Conservation (phyloP, 116 monocot genomes). For the Papilionanthe hybrid region DNA sequence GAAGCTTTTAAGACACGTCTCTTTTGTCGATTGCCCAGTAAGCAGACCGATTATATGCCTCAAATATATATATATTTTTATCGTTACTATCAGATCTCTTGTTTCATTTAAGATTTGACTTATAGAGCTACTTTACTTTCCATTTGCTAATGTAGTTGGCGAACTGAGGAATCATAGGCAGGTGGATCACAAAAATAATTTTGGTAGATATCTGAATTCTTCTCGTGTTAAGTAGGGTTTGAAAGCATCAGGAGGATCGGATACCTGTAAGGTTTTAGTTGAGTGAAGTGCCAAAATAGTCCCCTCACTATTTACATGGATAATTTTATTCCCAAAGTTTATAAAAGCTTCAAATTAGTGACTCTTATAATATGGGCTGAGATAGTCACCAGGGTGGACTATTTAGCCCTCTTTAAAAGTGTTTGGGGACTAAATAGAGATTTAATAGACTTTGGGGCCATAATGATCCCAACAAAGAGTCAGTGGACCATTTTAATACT, state of each 20-base stretch:
- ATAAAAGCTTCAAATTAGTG: no score
- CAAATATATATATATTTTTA: background rate
- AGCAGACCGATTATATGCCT: constrained; percentile 4
- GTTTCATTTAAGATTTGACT: background rate
- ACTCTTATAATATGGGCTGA: no score
- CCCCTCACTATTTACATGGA: no score
- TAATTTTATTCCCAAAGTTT: no score
- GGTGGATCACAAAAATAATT: background rate
- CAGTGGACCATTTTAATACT: no score
- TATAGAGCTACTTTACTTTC: background rate
- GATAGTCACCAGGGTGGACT: no score
- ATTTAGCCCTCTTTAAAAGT: no score
- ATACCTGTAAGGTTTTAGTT: no score
- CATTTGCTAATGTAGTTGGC: background rate
- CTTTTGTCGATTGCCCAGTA: constrained; percentile 96
- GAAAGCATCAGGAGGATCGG: background rate
- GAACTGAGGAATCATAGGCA: background rate
- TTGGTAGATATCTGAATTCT: background rate
- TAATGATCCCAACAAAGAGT: no score
- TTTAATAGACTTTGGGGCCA: no score
- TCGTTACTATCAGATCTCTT: background rate
- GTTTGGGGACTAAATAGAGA: no score
- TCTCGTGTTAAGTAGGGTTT: background rate
- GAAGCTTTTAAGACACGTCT: constrained; percentile 96
- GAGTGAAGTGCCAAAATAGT: no score